Base-by-base conservation (phyloP, 148 eudicot species). In the Silene uniflora region DNA sequence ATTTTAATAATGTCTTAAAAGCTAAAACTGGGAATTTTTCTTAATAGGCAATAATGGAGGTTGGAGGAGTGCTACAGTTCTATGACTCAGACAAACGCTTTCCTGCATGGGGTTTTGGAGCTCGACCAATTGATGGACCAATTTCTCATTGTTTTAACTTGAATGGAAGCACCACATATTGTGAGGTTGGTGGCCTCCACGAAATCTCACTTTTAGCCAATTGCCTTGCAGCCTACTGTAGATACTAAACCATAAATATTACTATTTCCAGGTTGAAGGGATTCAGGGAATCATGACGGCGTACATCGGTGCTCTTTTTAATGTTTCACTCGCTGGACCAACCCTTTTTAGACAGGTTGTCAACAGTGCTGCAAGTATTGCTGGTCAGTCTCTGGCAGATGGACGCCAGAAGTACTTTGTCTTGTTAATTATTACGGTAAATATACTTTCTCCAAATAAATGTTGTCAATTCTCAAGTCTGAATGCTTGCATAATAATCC, bases 61-160 rank as follows among this genome's bases (percentile, higher is more conserved):
- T 92, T 78, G 99, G 93, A 77, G 99, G 88, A 77, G 93, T 96
- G 35, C 64, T 96, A 84, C 99, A 96, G 82, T 92, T 88, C 71
- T 96, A 96, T 87, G 98, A 96, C 81, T 85, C 93, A 73, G 99
- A 96, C 81, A 91, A 84, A 73, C 90, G 87, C 46, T 96, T 92
- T 82, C 97, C 97, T 75, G 91, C 99, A 65, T 96, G 98, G 98
- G 99, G 99, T 62, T 96, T 96, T 76, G 99, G 99, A 73, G 99
- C 99, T 35, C 98, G 98, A 73, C 99, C 99, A 70, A 92, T 95
- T 60, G 99, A 95, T 84, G 97, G 98, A 59, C 98, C 98, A 9
- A 97, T 95, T 55, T 95, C 99, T 74, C 99, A 95, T 81, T 95
- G 99, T 81, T 95, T 95, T 70, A 95, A 95, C 87, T 84, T 95